A percentile compares a stretch with the other conserved stretches of the same genome.
Conservation (phyloP, 1,284 basidiomycete species). For the Vanrija sp. region DNA sequence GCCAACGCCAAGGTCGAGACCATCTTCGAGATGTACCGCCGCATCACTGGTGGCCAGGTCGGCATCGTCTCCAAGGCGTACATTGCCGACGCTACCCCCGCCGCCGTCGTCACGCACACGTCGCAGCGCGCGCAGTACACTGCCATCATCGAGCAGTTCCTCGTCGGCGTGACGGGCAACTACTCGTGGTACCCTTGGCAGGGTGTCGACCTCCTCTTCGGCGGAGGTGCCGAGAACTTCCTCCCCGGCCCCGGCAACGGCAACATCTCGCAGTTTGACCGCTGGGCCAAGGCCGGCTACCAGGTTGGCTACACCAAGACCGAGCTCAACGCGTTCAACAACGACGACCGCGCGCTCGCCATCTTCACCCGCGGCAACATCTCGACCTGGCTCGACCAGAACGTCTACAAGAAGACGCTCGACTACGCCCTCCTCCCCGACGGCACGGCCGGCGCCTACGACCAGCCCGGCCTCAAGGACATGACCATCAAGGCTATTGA, state of each 20-base stretch:
- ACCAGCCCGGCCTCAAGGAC: slow-evolving; percentile 50
- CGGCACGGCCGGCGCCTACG: slow-evolving; percentile 37
- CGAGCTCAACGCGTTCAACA: slow-evolving; percentile 39
- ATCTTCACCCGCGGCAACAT: slow-evolving; percentile 48
- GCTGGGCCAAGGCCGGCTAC: slow-evolving; percentile 46
- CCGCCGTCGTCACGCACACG: slow-evolving; percentile 45
- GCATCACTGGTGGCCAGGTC: slow-evolving; percentile 43
- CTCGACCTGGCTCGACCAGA: slow-evolving; percentile 48
- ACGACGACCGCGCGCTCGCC: slow-evolving; percentile 46
- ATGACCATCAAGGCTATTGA: slow-evolving; percentile 52
- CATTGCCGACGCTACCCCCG: slow-evolving; percentile 51
- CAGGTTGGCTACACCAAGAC: slow-evolving; percentile 46
- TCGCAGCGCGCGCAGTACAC: slow-evolving; percentile 40
- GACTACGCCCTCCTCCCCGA: slow-evolving; percentile 30
- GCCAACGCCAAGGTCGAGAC: slow-evolving; percentile 49
- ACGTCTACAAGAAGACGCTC: slow-evolving; percentile 46
- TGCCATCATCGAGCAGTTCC: slow-evolving; percentile 47
- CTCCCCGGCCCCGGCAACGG: slow-evolving; percentile 37
- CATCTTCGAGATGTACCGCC: slow-evolving; percentile 41
- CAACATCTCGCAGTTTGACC: slow-evolving; percentile 46
- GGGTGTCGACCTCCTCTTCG: slow-evolving; percentile 46
- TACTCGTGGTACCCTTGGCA: slow-evolving; percentile 47
- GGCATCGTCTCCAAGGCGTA: slow-evolving; percentile 51
- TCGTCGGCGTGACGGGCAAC: slow-evolving; percentile 43
- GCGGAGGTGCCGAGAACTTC: slow-evolving; percentile 48